Conservation (phyloP, 1,284 basidiomycete genomes). For the Cutaneotrichosporon dermatis region DNA sequence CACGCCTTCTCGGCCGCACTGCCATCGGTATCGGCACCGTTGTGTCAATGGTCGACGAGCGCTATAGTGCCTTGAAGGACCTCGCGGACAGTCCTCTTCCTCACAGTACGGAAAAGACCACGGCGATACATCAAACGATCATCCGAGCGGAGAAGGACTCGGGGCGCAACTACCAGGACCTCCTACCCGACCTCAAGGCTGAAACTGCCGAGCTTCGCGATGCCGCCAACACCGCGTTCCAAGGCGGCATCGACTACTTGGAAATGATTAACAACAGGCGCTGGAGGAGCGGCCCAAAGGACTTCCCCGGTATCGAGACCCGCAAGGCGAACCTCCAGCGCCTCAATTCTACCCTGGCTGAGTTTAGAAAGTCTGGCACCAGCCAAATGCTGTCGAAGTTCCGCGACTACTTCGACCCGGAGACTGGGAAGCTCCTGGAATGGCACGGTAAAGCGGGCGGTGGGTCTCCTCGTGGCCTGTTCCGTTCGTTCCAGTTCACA, state of each 20-base stretch:
- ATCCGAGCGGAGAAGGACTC: conserved; percentile 16
- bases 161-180: conserved; percentile 31
- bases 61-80: conserved; percentile 14
- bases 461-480: conserved; percentile 38
- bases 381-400: conserved; percentile 55
- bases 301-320: conserved; percentile 25
- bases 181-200: conserved; percentile 54
- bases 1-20: conserved; percentile 39
- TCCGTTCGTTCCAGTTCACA: conserved; percentile 50
- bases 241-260: conserved; percentile 47
- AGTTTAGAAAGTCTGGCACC: conserved; percentile 51
- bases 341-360: conserved; percentile 47
- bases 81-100: conserved; percentile 10
- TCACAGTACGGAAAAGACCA: conserved; percentile 13
- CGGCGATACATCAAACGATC: not conserved
- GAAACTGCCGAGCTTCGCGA: conserved; percentile 52
- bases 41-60: conserved; percentile 38
- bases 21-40: conserved; percentile 31
- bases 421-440: conserved; percentile 12
- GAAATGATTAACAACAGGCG: conserved; percentile 54
- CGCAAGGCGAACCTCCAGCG: conserved; percentile 50
- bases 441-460: conserved; percentile 31
- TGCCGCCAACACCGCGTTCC: conserved; percentile 47
- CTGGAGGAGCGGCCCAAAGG: conserved; percentile 46
- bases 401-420: conserved; percentile 42